Conservation (phyloP, 345 rosid genomes). For the Bruguiera sexangula region DNA sequence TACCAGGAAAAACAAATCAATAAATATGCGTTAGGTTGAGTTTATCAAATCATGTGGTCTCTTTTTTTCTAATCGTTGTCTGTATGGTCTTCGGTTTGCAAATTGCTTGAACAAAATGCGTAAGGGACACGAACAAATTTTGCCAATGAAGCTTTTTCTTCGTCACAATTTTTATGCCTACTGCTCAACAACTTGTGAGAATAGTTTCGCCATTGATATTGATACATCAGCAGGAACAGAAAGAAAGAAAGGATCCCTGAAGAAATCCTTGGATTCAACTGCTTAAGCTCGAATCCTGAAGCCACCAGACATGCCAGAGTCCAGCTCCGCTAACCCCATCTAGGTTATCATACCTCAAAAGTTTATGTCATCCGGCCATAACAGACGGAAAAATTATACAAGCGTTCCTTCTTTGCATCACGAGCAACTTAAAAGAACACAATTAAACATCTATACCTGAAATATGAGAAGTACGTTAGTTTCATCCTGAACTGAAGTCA, state of each 20-base stretch:
- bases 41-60: no score
- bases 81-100: no score
- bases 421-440: background rate
- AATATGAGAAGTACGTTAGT: background rate
- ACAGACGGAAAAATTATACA: background rate
- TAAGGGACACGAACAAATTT: background rate
- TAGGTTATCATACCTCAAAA: background rate
- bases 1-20: no score
- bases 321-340: background rate
- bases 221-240: background rate
- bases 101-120: no score
- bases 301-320: background rate
- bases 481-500: slow-evolving; percentile 11
- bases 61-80: no score
- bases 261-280: background rate
- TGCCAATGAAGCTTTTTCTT: background rate
- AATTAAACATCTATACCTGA: background rate
- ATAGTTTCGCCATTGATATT: background rate
- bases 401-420: background rate
- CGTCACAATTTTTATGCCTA: background rate
- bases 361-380: background rate
- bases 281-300: slow-evolving; percentile 3
- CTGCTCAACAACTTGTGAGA: background rate
- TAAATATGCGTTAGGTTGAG: no score
- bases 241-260: background rate